Percentiles rank a stretch among this genome's conserved stretches.
Evolutionary conservation across 495 filamentous ascomycete genomes (phyloP).

Genomic region (Penicillium parvum): DNA sequence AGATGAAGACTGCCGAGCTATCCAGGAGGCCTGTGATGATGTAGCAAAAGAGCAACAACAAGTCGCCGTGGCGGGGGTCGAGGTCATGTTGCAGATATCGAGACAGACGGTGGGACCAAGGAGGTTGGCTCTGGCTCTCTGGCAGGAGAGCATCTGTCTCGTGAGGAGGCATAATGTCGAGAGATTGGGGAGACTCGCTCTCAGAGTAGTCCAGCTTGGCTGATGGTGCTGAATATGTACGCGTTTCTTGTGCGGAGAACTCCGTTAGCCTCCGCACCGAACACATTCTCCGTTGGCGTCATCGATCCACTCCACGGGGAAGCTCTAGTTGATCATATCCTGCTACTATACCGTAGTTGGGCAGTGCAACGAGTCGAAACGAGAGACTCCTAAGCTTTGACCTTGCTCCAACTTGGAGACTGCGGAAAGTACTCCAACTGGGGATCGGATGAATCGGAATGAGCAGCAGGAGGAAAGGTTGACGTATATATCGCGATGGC

Average conservation of each 20-base stretch:
- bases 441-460: no score
- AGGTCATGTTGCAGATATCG: slow-evolving; percentile 47
- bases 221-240: no score
- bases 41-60: slow-evolving; percentile 62
- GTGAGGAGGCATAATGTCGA: neutral
- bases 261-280: neutral
- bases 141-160: slow-evolving; percentile 12
- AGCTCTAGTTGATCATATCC: no score
- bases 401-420: neutral
- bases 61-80: slow-evolving; percentile 51
- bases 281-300: neutral
- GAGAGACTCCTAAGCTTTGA: neutral
- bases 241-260: no score
- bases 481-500: neutral
- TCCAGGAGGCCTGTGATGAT: slow-evolving; percentile 71
- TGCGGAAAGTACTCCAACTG: neutral
- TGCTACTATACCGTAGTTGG: no score
- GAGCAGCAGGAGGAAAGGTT: no score
- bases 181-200: neutral
- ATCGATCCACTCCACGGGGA: neutral
- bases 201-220: no score
- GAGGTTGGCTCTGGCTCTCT: no score
- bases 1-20: slow-evolving; percentile 64
- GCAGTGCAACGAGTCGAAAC: neutral
- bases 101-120: slow-evolving; percentile 9